Evolutionary conservation across 352 stramenopile species (phyloP).

Genomic region (Globisporangium nagaii): DNA sequence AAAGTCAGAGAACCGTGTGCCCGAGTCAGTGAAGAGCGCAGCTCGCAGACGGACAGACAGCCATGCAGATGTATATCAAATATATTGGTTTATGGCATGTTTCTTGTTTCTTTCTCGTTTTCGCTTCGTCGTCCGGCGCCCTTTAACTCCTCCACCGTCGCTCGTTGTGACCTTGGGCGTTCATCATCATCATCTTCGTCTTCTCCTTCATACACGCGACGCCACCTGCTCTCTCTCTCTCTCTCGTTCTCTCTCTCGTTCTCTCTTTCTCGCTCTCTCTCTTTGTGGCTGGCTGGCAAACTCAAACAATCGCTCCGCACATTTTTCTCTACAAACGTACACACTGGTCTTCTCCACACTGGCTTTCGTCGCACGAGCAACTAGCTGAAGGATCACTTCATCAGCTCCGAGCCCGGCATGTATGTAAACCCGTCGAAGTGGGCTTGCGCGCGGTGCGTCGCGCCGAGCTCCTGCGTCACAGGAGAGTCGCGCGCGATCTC

Average conservation of each 20-base stretch:
- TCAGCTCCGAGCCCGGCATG: constrained; percentile 68
- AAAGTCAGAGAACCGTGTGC: neutral
- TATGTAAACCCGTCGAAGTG: constrained; percentile 95
- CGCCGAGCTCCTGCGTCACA: constrained; percentile 78
- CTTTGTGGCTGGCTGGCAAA: neutral
- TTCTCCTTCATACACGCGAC: constrained; percentile 3
- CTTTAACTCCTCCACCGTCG: neutral
- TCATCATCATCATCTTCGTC: neutral
- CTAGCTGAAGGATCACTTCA: constrained; percentile 10
- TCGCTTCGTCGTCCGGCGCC: neutral
- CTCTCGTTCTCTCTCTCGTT: neutral
- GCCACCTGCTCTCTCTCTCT: neutral
- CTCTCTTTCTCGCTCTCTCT: neutral
- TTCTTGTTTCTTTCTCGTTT: neutral
- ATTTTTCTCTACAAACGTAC: constrained; percentile 4
- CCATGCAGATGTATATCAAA: constrained; percentile 1
- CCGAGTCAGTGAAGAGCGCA: neutral
- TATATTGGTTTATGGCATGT: constrained; percentile 7
- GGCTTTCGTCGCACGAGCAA: neutral
- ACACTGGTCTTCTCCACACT: neutral
- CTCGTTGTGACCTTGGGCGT: neutral
- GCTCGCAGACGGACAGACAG: neutral
- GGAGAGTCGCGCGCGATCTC: constrained; percentile 86
- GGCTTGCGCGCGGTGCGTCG: constrained; percentile 74
- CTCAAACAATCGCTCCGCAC: neutral